A percentile compares a stretch with the other conserved stretches of the same genome.
Evolutionary conservation across 768 basidiomycete species (phyloP).

Genomic region (Calvatia gigantea): DNA sequence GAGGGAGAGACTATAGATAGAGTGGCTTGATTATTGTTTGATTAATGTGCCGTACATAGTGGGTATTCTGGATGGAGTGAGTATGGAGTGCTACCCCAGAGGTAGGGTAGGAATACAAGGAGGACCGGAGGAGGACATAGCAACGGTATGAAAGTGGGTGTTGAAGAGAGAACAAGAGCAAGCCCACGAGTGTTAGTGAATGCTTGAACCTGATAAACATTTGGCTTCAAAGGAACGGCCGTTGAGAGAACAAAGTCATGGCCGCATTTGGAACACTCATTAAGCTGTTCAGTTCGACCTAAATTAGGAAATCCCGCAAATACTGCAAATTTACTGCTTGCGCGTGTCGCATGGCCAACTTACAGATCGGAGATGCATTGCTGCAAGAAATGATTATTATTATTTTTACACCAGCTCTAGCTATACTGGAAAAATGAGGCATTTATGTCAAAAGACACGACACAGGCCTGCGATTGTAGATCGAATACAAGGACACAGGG

Average conservation of each 20-base stretch:
- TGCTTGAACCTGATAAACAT: conserved; percentile 9
- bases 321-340: not conserved
- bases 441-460: no score
- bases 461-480: not conserved
- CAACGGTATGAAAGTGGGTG: conserved; percentile 7
- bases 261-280: conserved; percentile 16
- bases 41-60: not conserved
- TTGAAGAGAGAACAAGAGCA: conserved; percentile 12
- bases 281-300: conserved; percentile 6
- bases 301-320: not conserved
- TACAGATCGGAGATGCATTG: not conserved
- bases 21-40: not conserved
- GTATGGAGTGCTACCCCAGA: not conserved
- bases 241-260: conserved; percentile 27
- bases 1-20: not conserved
- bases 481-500: conserved; percentile 5
- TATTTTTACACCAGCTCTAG: no score
- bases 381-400: no score
- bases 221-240: conserved; percentile 20
- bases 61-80: not conserved
- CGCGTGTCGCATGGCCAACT: not conserved
- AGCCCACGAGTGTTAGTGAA: no score
- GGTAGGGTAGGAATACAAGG: not conserved
- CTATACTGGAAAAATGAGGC: no score
- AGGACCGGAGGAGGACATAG: not conserved